phyloP scores from a whole-genome alignment of 1,139 yeast species.

The Blastobotrys elegans region DNA sequence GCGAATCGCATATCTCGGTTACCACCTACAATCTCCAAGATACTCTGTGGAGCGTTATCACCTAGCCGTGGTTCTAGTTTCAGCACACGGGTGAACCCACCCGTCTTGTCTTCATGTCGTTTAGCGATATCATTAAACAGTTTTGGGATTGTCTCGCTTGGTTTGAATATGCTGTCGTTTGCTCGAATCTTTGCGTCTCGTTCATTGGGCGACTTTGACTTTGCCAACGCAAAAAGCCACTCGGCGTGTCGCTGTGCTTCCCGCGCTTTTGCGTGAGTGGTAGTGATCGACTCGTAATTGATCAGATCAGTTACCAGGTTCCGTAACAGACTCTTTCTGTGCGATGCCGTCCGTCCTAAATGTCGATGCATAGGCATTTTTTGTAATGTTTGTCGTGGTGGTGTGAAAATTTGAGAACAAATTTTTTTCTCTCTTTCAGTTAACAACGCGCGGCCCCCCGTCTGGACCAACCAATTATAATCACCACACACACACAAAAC shows the following conservation, averaged over 20 bases:
- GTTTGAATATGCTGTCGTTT: conserved; percentile 34
- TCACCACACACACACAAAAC: not conserved
- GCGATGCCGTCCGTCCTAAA: conserved; percentile 41
- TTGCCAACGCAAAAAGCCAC: conserved; percentile 49
- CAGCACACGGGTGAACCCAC: conserved; percentile 85
- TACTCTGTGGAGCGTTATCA: conserved; percentile 88
- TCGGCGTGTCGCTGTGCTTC: conserved; percentile 56
- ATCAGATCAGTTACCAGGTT: conserved; percentile 63
- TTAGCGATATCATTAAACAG: conserved; percentile 58
- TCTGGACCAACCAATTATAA: too few species aligned
- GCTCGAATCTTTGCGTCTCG: conserved; percentile 25
- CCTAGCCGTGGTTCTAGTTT: conserved; percentile 82
- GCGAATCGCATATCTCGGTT: conserved; percentile 72
- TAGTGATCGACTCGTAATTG: conserved; percentile 61
- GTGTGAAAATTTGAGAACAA: not conserved
- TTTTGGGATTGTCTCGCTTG: conserved; percentile 48
- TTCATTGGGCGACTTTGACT: conserved; percentile 27
- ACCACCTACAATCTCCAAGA: conserved; percentile 81
- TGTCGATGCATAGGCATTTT: conserved; percentile 17
- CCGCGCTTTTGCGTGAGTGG: conserved; percentile 70
- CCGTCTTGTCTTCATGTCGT: conserved; percentile 58
- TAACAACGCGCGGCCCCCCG: not conserved
- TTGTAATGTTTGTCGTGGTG: not conserved
- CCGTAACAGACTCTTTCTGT: conserved; percentile 50
- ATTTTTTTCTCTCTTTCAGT: not conserved